Conservation (phyloP, 306 rosid species). For the Trifolium fragiferum region DNA sequence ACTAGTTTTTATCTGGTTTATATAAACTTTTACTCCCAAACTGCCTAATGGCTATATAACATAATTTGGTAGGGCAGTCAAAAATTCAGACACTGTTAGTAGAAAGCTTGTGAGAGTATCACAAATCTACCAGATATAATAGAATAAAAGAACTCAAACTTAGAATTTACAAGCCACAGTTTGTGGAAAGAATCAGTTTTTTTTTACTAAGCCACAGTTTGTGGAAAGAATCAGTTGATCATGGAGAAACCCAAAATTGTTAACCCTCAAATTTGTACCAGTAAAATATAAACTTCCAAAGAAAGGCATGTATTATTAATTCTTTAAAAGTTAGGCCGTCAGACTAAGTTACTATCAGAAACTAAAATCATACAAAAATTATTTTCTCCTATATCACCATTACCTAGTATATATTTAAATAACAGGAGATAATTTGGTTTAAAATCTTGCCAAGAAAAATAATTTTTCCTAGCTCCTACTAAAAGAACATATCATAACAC, state of each 20-base stretch:
- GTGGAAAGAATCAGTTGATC: not conserved
- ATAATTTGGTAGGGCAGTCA: not conserved
- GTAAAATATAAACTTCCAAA: not conserved
- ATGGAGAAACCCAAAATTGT: not conserved
- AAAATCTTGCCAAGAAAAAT: constrained; percentile 2
- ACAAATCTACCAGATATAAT: not conserved
- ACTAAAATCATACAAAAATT: not conserved
- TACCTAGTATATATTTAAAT: not conserved
- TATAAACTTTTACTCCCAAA: not conserved
- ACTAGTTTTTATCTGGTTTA: not conserved
- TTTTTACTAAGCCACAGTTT: not conserved
- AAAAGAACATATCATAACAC: not conserved
- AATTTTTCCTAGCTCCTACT: not conserved
- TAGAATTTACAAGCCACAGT: not conserved
- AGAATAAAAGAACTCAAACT: not conserved
- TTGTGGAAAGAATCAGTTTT: not conserved
- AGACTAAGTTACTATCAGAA: not conserved
- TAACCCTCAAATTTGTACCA: not conserved
- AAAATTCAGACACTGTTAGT: not conserved
- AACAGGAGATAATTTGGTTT: not conserved
- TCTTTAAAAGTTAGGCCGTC: not conserved
- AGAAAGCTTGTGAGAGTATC: not conserved
- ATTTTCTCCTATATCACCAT: not conserved
- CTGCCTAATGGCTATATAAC: not conserved
- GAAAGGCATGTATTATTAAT: not conserved